Evolutionary conservation across 257 asterid species (phyloP).

Genomic region (Lavandula angustifolia): DNA sequence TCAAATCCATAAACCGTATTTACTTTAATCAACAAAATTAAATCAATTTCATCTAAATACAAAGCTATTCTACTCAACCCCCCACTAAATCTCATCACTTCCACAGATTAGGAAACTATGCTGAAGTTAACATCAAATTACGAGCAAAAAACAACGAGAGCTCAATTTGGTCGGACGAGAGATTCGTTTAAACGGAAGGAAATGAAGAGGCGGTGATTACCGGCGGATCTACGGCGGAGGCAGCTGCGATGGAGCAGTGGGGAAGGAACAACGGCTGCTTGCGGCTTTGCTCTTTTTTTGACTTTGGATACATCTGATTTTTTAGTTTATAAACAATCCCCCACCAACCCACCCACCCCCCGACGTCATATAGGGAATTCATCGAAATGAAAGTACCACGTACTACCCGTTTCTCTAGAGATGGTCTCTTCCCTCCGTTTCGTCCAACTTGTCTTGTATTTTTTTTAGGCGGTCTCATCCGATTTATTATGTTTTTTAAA

Average conservation of each 20-base stretch:
- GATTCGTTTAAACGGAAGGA: neutral
- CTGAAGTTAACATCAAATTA: neutral
- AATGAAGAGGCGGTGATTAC: neutral
- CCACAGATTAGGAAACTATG: constrained; percentile 22
- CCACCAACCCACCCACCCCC: neutral
- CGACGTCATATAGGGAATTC: neutral
- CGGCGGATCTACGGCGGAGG: constrained; percentile 25
- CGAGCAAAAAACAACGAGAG: neutral
- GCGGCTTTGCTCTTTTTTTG: constrained; percentile 22
- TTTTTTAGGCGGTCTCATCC: too few relatives aligned
- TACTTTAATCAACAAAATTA: neutral
- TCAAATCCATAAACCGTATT: constrained; percentile 16
- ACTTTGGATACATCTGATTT: constrained; percentile 25
- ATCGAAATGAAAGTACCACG: neutral
- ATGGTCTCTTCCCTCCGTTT: too few relatives aligned
- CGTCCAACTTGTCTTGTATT: too few relatives aligned
- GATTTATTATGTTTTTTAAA: too few relatives aligned
- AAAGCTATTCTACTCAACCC: neutral
- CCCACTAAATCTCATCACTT: neutral
- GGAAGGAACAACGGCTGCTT: constrained; percentile 31
- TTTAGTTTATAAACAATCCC: constrained; percentile 17
- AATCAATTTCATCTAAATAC: constrained; percentile 4
- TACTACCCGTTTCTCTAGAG: neutral
- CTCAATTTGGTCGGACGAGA: neutral
- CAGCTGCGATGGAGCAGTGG: constrained; percentile 31